These are phyloP conservation scores for Podosphaera aphanis DNA, from an alignment of 2,329 filamentous ascomycete genomes.

Conservation along the genomic window DNA sequence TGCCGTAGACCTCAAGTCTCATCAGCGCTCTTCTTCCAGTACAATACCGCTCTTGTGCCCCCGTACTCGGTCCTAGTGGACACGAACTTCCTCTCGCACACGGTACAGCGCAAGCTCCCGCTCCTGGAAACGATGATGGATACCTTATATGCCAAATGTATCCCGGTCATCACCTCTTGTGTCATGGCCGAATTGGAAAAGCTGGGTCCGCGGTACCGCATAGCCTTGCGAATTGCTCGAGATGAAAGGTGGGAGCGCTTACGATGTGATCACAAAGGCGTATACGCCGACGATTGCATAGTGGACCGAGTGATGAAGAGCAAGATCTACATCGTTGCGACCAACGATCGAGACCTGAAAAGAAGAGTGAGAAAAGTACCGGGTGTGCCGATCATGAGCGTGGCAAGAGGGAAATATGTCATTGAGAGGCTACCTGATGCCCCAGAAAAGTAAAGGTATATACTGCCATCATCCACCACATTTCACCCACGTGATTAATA, in stretches of 20 bases:
- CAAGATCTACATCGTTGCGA: slow-evolving; percentile 58
- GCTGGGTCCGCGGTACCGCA: slow-evolving; percentile 65
- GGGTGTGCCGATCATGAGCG: slow-evolving; percentile 46
- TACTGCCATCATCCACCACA: too few species aligned
- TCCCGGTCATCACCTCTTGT: slow-evolving; percentile 66
- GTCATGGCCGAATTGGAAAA: slow-evolving; percentile 74
- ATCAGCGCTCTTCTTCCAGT: slow-evolving; percentile 66
- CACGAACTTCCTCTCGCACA: slow-evolving; percentile 73
- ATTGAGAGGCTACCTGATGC: slow-evolving; percentile 80
- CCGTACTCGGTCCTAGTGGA: slow-evolving; percentile 56
- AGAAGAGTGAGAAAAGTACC: slow-evolving; percentile 65
- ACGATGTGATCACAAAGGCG: slow-evolving; percentile 75
- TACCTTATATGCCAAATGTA: slow-evolving; percentile 75
- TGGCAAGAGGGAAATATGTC: slow-evolving; percentile 74
- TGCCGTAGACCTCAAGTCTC: slow-evolving; percentile 45
- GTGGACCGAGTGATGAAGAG: slow-evolving; percentile 50
- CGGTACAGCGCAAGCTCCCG: slow-evolving; percentile 74
- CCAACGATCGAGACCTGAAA: slow-evolving; percentile 59
- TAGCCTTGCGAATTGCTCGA: slow-evolving; percentile 64
- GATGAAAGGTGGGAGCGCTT: slow-evolving; percentile 75
- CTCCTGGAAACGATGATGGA: slow-evolving; percentile 82
- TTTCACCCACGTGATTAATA: too few species aligned
- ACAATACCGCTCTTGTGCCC: slow-evolving; percentile 65
- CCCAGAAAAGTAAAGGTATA: slow-evolving; percentile 27
- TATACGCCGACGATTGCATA: slow-evolving; percentile 69